Percentiles rank a stretch among this genome's conserved stretches.
phyloP scores from a whole-genome alignment of 192 early-diverging fungal species.

The Jimgerdemannia flammicorona region DNA sequence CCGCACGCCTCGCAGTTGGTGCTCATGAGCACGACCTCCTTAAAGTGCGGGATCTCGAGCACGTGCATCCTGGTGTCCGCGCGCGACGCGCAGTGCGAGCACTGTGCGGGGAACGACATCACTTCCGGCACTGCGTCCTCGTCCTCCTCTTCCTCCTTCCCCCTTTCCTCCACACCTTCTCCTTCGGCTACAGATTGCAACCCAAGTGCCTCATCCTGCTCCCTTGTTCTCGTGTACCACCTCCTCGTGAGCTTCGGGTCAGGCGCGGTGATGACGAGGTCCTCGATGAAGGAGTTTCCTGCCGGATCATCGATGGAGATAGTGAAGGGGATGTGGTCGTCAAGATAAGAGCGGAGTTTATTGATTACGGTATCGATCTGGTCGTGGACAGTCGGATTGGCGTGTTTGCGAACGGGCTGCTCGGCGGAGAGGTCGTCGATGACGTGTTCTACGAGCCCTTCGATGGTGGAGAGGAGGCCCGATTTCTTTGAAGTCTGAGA shows the following conservation, averaged over 20 bases:
- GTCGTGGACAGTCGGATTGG: constrained; percentile 60
- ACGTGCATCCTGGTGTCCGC: constrained; percentile 86
- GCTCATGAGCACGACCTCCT: constrained; percentile 94
- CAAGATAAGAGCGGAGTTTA: constrained; percentile 54
- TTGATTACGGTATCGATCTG: constrained; percentile 70
- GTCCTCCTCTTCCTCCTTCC: constrained; percentile 27
- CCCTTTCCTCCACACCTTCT: constrained; percentile 25
- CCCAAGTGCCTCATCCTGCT: constrained; percentile 78
- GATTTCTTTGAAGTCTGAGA: constrained; percentile 28
- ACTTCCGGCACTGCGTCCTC: constrained; percentile 69
- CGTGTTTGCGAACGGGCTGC: constrained; percentile 77
- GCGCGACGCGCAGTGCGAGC: constrained; percentile 74
- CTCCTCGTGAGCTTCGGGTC: constrained; percentile 73
- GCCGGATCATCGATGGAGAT: constrained; percentile 84
- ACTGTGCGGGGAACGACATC: constrained; percentile 78
- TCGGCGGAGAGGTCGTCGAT: constrained; percentile 76
- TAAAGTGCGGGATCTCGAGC: constrained; percentile 92
- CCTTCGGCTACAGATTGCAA: constrained; percentile 47
- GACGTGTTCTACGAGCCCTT: constrained; percentile 73
- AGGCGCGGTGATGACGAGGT: constrained; percentile 63
- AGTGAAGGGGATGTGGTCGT: constrained; percentile 62
- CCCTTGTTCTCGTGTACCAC: constrained; percentile 68
- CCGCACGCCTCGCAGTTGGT: constrained; percentile 88
- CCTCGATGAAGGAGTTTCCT: constrained; percentile 92
- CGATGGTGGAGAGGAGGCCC: constrained; percentile 87